These are phyloP conservation scores for Termitomyces sp. DNA, from an alignment of 768 basidiomycete genomes.

Conservation along the genomic window DNA sequence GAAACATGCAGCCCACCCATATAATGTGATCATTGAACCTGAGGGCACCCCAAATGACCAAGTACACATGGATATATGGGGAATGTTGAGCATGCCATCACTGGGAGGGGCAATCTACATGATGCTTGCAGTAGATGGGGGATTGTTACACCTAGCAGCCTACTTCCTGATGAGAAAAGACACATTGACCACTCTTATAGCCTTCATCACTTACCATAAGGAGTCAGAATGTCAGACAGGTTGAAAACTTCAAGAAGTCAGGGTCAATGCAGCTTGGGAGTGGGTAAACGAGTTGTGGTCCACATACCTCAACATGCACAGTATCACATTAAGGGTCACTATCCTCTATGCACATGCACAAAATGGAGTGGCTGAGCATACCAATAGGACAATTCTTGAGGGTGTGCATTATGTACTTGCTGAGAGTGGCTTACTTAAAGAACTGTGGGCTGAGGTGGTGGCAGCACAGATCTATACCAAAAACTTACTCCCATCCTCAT, in stretches of 20 bases:
- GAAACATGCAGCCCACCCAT: slow-evolving; percentile 7
- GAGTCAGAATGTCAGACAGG: background rate
- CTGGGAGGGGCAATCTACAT: slow-evolving; percentile 16
- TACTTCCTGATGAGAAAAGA: slow-evolving; percentile 13
- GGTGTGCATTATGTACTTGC: background rate
- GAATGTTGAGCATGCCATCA: slow-evolving; percentile 13
- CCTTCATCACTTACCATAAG: slow-evolving; percentile 1
- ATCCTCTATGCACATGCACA: slow-evolving; percentile 20
- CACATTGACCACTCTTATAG: background rate
- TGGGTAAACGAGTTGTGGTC: slow-evolving; percentile 15
- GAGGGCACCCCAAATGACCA: slow-evolving; percentile 4
- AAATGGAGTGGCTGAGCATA: slow-evolving; percentile 21
- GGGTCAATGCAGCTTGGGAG: background rate
- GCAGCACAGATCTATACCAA: slow-evolving; percentile 17
- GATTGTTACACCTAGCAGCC: slow-evolving; percentile 6
- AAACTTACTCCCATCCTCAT: slow-evolving; percentile 18
- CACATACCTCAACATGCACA: slow-evolving; percentile 12
- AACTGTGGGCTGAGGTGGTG: slow-evolving; percentile 3
- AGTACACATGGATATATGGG: background rate
- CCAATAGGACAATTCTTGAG: background rate
- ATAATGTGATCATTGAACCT: slow-evolving; percentile 12
- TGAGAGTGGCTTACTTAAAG: background rate
- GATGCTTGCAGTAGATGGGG: slow-evolving; percentile 19
- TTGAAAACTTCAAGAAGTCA: background rate
- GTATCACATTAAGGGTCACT: background rate